Evolutionary conservation across 2,329 filamentous ascomycete species (phyloP), one percentile per base, ranked within the genome.

Genomic region (Colletotrichum gigasporum): DNA sequence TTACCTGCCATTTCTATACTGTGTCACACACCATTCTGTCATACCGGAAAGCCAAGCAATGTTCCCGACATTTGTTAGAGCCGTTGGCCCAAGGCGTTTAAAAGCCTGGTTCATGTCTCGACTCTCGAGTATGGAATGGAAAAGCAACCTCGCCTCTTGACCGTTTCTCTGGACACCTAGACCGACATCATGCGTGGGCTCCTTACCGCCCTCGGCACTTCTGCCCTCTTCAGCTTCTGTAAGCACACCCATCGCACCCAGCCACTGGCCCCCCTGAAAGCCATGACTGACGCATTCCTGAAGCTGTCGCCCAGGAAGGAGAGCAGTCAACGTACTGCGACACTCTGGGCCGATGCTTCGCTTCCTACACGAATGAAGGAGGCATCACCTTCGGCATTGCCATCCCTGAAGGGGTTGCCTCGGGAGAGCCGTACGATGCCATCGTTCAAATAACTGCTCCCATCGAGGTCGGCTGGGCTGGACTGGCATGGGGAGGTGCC

Each of bases 361-460:
- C 56, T 5, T 63, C 57, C 4, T 73, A 74, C 60, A 70, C 69
- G n/a, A 71, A 71, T 18, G 71, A 71, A 11, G 60, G 51, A 24
- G 67, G 53, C 41, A 70, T 78, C 56, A 71, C 63, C 2, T 75
- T 71, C 58, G 75, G 76, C n/a, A 60, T 79, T 35, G 76, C 76
- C 10, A 70, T 82, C 11, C 79, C 80, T 10, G 70, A 73, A 5
- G 66, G 69, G 1, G 70, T 74, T 3, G 12, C 71, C 0, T 66
- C 51, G 3, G 65, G 63, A 2, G 63, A 71, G 7, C 67, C 76
- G 0, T 82, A 78, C 62, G 80, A 82, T 57, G 73, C 75, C 10
- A 76, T 82, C 5, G 37, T 82, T 20, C 80, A 82, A 63, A 74
- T 82, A 34, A 73, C 78, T 0, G 78, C 80, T 2, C 79, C 80